Conservation (phyloP, 805 yeast species). For the Saturnispora dispora region DNA sequence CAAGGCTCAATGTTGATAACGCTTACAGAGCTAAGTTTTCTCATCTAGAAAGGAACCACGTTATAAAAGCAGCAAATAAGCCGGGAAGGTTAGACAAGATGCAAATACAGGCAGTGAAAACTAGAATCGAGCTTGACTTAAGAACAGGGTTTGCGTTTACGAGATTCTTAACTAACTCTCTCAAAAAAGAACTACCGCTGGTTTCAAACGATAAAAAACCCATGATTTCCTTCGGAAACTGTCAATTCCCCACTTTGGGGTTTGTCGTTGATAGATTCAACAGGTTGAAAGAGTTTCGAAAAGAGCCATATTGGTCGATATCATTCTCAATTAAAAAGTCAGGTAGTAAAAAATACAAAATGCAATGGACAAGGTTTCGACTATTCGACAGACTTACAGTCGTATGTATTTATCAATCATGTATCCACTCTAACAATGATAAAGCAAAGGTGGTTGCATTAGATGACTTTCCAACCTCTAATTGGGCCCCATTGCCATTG, state of each 20-base stretch:
- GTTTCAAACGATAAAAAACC: conserved; percentile 11
- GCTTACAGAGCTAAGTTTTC: conserved; percentile 78
- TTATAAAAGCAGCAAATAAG: conserved; percentile 61
- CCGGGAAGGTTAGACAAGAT: conserved; percentile 57
- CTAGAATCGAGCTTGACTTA: conserved; percentile 80
- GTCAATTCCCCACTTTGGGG: conserved; percentile 96
- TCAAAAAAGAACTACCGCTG: conserved; percentile 27
- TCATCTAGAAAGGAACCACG: conserved; percentile 71
- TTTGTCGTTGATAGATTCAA: conserved; percentile 89
- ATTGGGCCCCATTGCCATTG: conserved; percentile 79
- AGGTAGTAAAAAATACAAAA: conserved; percentile 31
- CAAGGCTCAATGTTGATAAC: conserved; percentile 35
- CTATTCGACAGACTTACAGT: conserved; percentile 67
- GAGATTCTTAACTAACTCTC: conserved; percentile 55
- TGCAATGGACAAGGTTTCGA: conserved; percentile 66
- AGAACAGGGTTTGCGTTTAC: conserved; percentile 88
- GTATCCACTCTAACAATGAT: conserved; percentile 38
- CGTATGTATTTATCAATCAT: conserved; percentile 55
- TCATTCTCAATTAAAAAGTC: conserved; percentile 40
- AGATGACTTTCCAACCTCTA: conserved; percentile 54
- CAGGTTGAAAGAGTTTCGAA: conserved; percentile 57
- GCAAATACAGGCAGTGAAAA: conserved; percentile 75
- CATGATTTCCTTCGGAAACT: conserved; percentile 72
- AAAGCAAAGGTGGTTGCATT: conserved; percentile 44
- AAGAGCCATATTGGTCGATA: conserved; percentile 78